A percentile compares a stretch with the other conserved stretches of the same genome.
Evolutionary conservation across 192 early-diverging fungal species (phyloP).

Genomic region (Backusella psychrophila): DNA sequence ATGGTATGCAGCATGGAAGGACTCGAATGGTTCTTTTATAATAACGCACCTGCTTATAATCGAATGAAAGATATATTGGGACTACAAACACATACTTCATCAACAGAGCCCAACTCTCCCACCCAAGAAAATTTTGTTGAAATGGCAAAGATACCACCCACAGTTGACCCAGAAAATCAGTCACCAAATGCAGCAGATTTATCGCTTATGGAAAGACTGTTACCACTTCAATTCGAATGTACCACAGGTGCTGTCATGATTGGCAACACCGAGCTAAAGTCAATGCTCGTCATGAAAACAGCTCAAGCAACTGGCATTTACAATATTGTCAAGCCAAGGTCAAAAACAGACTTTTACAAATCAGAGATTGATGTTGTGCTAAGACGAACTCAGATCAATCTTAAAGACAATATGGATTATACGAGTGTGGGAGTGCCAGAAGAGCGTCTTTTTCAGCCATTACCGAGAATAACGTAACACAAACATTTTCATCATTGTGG

Average conservation of each 20-base stretch:
- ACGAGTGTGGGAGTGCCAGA: slow-evolving; percentile 27
- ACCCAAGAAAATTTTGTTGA: background rate
- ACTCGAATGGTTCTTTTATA: slow-evolving; percentile 82
- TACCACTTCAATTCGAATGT: slow-evolving; percentile 68
- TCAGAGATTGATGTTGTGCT: slow-evolving; percentile 52
- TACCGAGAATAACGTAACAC: background rate
- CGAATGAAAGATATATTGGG: slow-evolving; percentile 45
- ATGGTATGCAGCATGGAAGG: slow-evolving; percentile 69
- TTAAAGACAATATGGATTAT: slow-evolving; percentile 66
- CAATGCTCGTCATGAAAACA: slow-evolving; percentile 59
- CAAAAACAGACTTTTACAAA: slow-evolving; percentile 57
- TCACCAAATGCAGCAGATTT: slow-evolving; percentile 16
- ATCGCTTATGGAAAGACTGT: slow-evolving; percentile 50
- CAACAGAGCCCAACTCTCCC: background rate
- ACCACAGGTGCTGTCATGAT: slow-evolving; percentile 66
- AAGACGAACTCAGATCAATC: slow-evolving; percentile 48
- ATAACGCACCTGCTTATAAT: slow-evolving; percentile 71
- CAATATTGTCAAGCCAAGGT: slow-evolving; percentile 49
- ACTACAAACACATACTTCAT: slow-evolving; percentile 24
- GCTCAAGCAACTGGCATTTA: slow-evolving; percentile 58
- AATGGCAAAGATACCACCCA: background rate
- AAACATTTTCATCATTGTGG: background rate
- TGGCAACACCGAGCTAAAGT: slow-evolving; percentile 65
- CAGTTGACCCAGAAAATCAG: slow-evolving; percentile 39
- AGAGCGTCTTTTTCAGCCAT: slow-evolving; percentile 1